These are phyloP conservation scores for Fusarium anguioides DNA, from an alignment of 2,329 filamentous ascomycete species.

Conservation along the genomic window DNA sequence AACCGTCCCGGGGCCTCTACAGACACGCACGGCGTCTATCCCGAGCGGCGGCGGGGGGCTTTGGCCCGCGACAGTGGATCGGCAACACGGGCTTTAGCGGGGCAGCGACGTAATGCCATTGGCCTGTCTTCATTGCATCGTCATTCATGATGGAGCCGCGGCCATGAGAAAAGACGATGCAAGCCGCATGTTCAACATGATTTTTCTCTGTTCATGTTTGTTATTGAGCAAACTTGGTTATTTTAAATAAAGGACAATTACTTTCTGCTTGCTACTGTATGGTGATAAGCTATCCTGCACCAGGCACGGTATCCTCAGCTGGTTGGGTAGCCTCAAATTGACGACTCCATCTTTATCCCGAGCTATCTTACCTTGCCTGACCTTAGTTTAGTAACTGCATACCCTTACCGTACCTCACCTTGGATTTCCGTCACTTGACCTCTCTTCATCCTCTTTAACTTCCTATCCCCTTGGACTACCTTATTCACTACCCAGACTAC, in stretches of 20 bases:
- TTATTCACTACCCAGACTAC: no score
- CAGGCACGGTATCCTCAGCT: conserved; percentile 15
- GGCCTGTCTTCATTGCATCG: conserved; percentile 41
- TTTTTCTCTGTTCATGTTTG: conserved; percentile 20
- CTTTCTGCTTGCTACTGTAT: not conserved
- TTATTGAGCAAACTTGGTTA: conserved; percentile 13
- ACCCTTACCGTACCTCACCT: conserved; percentile 26
- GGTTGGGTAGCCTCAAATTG: not conserved
- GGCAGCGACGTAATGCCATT: conserved; percentile 35
- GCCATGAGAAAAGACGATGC: conserved; percentile 42
- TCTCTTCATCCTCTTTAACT: conserved; percentile 10
- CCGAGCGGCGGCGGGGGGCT: conserved; percentile 35
- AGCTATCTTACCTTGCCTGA: conserved; percentile 6
- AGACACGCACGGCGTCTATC: conserved; percentile 29
- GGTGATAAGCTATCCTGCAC: conserved; percentile 2
- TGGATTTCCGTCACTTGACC: conserved; percentile 19
- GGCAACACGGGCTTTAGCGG: conserved; percentile 34
- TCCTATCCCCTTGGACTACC: not conserved
- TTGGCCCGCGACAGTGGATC: conserved; percentile 44
- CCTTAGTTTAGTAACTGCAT: conserved; percentile 3
- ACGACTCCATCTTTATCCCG: conserved; percentile 10
- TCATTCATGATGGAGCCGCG: conserved; percentile 46
- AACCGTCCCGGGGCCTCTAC: conserved; percentile 28
- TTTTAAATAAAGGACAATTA: not conserved
- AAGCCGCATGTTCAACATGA: conserved; percentile 38